phyloP scores from a whole-genome alignment of 345 rosid species.

The Aquilaria sinensis region DNA sequence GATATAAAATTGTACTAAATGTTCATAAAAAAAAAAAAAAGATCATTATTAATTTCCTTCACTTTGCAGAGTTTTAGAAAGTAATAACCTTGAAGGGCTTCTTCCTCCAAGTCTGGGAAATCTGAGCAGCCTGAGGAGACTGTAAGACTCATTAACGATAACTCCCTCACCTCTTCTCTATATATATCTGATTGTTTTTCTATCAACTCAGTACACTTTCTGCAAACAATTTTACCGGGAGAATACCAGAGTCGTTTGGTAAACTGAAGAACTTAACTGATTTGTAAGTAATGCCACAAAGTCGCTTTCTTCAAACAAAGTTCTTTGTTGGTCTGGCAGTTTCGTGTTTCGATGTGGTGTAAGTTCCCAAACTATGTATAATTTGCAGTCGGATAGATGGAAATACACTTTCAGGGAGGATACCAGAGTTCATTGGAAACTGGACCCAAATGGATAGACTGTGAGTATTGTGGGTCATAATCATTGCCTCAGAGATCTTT shows the following conservation, averaged over 20 bases:
- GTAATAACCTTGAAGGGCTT: conserved; percentile 53
- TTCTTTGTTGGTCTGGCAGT: too few species aligned
- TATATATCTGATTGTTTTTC: background rate
- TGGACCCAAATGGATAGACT: conserved; percentile 58
- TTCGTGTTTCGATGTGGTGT: too few species aligned
- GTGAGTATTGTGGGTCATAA: conserved; percentile 33
- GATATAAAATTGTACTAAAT: background rate
- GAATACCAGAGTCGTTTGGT: conserved; percentile 63
- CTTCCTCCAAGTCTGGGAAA: conserved; percentile 64
- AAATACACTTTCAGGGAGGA: conserved; percentile 55
- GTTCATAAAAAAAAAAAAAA: conserved; percentile 2
- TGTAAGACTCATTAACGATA: conserved; percentile 33
- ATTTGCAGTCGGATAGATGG: conserved; percentile 76
- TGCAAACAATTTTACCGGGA: conserved; percentile 66
- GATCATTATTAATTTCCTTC: background rate
- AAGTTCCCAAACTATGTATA: background rate
- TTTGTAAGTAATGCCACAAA: conserved; percentile 44
- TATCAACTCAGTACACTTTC: conserved; percentile 49
- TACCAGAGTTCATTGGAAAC: conserved; percentile 75
- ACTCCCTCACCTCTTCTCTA: background rate
- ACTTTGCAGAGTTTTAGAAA: conserved; percentile 51
- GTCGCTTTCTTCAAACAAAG: too few species aligned
- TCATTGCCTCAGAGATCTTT: background rate
- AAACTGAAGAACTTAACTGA: conserved; percentile 56
- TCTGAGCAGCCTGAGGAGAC: conserved; percentile 33